Base-by-base conservation (phyloP, 805 yeast genomes). In the Torulaspora maleeae region DNA sequence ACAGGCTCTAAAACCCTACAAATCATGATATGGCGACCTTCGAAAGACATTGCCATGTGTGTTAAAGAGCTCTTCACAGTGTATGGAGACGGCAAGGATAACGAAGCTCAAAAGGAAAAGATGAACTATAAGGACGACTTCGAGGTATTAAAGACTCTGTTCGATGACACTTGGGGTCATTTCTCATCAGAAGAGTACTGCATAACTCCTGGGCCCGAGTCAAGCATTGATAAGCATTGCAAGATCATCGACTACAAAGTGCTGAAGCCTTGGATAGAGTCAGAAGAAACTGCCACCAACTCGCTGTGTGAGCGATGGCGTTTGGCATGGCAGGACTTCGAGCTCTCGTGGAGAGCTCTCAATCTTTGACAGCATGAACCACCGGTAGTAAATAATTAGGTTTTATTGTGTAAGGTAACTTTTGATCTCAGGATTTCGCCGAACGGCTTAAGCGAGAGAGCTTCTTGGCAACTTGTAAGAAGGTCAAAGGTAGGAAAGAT, bases 81-180 rank as follows among this genome's bases (percentile, higher is more conserved):
- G 9, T 64, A 64, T 48, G 58, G 56, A 10, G 49, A 49, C 39
- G 55, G 53, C 33, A 41, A 44, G 12, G 49, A 49, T 7, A 40
- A 36, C n/a, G 53, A 54, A 7, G 20, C 35, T 32, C 35, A 11
- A 29, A 44, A 53, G 4, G 41, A 47, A 12, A 53, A 48, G 43
- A 32, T 53, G 5, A 36, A 43, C 9, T 44, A 43, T 22, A 45
- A 51, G 51, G 48, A 36, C 24, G 63, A 59, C 48, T 48, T 41
- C 17, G 59, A 56, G 28, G 57, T 61, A 0, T 43, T 64, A 34
- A 54, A 43, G 19, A 60, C 56, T 22, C 43, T 64, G 15, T 63
- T 64, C 44, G 54, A 55, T 13, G 66, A 63, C 3, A 55, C 63
- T 9, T 62, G 68, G 67, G 57, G 64, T n/a, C 49, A 50, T n/a